Percentiles rank a stretch among this genome's conserved stretches.
phyloP scores from a whole-genome alignment of 2,329 filamentous ascomycete genomes.

The Trichoderma aggressivum region DNA sequence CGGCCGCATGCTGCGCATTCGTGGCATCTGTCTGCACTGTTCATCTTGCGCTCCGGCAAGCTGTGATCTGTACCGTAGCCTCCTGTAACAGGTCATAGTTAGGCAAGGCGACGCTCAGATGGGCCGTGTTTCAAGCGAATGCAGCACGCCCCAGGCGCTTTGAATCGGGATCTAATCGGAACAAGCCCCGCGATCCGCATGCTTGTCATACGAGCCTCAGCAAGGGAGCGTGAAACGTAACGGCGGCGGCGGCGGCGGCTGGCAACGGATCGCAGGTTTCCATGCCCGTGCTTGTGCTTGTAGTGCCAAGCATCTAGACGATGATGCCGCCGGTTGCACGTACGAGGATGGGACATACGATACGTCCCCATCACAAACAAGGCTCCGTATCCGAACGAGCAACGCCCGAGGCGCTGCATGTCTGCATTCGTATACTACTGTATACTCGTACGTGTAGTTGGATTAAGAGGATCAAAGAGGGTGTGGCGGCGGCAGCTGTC shows the following conservation, averaged over 20 bases:
- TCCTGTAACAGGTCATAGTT: background rate
- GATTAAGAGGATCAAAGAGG: background rate
- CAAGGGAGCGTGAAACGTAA: background rate
- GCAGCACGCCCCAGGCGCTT: constrained; percentile 15
- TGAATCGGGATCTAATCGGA: constrained; percentile 17
- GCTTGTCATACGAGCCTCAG: constrained; percentile 13
- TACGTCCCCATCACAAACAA: background rate
- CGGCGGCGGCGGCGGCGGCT: constrained; percentile 1
- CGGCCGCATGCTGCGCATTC: background rate
- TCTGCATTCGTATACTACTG: background rate
- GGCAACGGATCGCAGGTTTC: background rate
- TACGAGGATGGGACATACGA: background rate
- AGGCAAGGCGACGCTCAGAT: background rate
- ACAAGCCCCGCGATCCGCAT: constrained; percentile 14
- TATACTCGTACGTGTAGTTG: background rate
- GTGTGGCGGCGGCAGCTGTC: background rate
- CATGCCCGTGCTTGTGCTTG: background rate
- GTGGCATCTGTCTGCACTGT: constrained; percentile 8
- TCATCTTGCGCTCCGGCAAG: background rate
- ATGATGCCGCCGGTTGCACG: background rate
- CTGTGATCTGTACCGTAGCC: background rate
- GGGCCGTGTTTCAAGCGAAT: background rate
- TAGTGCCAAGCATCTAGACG: background rate
- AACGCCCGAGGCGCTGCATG: background rate
- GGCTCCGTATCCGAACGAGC: background rate